phyloP scores from a whole-genome alignment of 2,329 filamentous ascomycete genomes.

The Fusarium sterilihyphosum region DNA sequence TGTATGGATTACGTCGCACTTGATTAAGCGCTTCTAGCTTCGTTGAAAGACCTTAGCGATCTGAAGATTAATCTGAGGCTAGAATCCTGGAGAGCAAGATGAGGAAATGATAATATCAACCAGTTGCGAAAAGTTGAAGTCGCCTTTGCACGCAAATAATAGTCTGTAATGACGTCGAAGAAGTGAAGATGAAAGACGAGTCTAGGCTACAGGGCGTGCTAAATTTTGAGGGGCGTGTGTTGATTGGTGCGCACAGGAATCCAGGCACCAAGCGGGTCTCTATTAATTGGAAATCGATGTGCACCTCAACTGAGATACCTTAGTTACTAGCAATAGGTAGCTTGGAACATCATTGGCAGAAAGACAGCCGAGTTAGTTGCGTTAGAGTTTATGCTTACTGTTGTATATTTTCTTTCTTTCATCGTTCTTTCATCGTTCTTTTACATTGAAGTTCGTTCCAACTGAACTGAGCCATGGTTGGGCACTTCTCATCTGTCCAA shows the following conservation, averaged over 20 bases:
- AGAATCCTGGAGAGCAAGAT: not conserved
- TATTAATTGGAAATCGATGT: not conserved
- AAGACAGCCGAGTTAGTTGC: not conserved
- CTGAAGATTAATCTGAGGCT: not conserved
- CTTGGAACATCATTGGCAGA: not conserved
- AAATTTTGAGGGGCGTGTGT: not conserved
- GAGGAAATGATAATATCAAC: not conserved
- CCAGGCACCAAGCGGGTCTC: constrained; percentile 24
- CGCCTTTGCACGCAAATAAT: not conserved
- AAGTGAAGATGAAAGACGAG: constrained; percentile 12
- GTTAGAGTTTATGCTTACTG: not conserved
- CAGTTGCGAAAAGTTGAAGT: not conserved
- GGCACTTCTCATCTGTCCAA: not conserved
- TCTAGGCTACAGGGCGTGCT: constrained; percentile 12
- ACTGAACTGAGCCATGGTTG: not conserved
- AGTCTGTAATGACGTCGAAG: constrained; percentile 28
- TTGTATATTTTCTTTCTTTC: not conserved
- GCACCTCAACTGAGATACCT: not conserved
- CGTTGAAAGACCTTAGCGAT: not conserved
- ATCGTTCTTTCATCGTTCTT: too few relatives aligned
- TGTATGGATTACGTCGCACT: constrained; percentile 7
- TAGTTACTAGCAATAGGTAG: not conserved
- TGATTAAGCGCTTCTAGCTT: not conserved
- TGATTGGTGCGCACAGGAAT: constrained; percentile 30
- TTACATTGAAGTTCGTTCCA: not conserved